Base-by-base conservation (phyloP, 1,284 basidiomycete species). In the Schizophyllum commune region DNA sequence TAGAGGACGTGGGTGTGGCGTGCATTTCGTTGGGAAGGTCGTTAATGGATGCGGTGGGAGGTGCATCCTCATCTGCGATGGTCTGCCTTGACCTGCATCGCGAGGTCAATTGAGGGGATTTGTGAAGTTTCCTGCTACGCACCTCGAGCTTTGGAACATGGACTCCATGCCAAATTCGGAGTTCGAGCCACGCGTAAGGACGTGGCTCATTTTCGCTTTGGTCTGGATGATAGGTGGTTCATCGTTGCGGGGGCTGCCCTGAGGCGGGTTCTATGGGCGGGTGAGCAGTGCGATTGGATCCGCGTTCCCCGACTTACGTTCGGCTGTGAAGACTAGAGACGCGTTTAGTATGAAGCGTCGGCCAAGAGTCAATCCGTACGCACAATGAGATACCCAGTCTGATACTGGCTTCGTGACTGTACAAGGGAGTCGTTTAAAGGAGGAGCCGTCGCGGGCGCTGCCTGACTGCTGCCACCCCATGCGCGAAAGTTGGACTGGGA, bases 91-190 rank as follows among this genome's bases (percentile, higher is more conserved):
- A 64, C 86, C 77, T 64, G 70, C 66, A 21, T 63, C 70, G 55
- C 27, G n/a, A 57, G 19, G 57, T 17, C 65, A 57, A 17, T 39
- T 19, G 19, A 33, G 47, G 60, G 27, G 54, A 51, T 54, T 19
- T 17, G 8, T 32, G 34, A 58, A 5, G 52, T 4, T 51, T 17
- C 7, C 58, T 27, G 52, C 9, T 27, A 69, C 77, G 21, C 57
- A 86, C 80, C 84, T 82, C 32, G 84, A 78, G 63, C 80, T 88
- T 69, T 89, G 82, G 65, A 91, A 90, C 88, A 91, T 89, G 20
- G 89, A 89, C 64, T 89, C 88, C 75, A 87, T 84, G 1, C 87
- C 89, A 73, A 89, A 90, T 62, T 88, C 86, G 13, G 83, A 79
- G 0, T 82, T 77, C 20, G 83, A 75, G 17, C 82, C 81, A 57